A percentile compares a stretch with the other conserved stretches of the same genome.
Evolutionary conservation across 2,329 filamentous ascomycete species (phyloP).

Genomic region (Epichloe bromicola): DNA sequence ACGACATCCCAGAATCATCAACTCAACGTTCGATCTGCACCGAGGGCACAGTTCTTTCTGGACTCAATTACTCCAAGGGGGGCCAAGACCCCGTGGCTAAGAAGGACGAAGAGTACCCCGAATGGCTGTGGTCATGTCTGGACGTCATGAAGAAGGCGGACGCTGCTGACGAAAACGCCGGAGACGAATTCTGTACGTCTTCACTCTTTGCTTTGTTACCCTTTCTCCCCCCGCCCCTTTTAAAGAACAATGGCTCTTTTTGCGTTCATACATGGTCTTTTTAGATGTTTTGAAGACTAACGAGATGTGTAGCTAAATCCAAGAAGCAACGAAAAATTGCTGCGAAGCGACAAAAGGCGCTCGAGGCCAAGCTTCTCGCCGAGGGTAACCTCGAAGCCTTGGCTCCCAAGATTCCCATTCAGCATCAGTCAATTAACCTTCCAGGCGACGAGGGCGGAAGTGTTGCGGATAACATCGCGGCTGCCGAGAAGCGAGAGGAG

Average conservation of each 20-base stretch:
- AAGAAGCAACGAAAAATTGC: slow-evolving; percentile 67
- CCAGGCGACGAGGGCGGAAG: slow-evolving; percentile 34
- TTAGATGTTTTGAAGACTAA: background rate
- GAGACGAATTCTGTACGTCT: slow-evolving; percentile 68
- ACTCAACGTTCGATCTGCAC: slow-evolving; percentile 38
- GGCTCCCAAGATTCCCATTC: slow-evolving; percentile 57
- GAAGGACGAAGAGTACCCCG: slow-evolving; percentile 64
- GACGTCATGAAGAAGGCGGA: slow-evolving; percentile 44
- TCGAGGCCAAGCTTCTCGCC: slow-evolving; percentile 47
- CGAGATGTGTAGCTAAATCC: slow-evolving; percentile 52
- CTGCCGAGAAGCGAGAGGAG: slow-evolving; percentile 41
- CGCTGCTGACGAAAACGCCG: slow-evolving; percentile 40
- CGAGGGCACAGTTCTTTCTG: slow-evolving; percentile 57
- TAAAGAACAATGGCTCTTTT: background rate
- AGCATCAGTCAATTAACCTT: slow-evolving; percentile 67
- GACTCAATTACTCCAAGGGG: slow-evolving; percentile 67
- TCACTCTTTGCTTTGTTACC: too few relatives aligned
- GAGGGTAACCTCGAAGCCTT: slow-evolving; percentile 54
- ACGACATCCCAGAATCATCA: slow-evolving; percentile 17
- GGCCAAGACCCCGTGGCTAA: slow-evolving; percentile 59
- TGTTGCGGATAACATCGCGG: slow-evolving; percentile 32
- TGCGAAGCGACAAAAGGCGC: slow-evolving; percentile 45
- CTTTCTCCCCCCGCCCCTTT: background rate
- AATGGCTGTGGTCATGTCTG: slow-evolving; percentile 67
- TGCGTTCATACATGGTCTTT: background rate